A percentile compares a stretch with the other conserved stretches of the same genome.
These are phyloP conservation scores for Chaetomium olivaceum DNA, from an alignment of 2,329 filamentous ascomycete species.

Conservation along the genomic window DNA sequence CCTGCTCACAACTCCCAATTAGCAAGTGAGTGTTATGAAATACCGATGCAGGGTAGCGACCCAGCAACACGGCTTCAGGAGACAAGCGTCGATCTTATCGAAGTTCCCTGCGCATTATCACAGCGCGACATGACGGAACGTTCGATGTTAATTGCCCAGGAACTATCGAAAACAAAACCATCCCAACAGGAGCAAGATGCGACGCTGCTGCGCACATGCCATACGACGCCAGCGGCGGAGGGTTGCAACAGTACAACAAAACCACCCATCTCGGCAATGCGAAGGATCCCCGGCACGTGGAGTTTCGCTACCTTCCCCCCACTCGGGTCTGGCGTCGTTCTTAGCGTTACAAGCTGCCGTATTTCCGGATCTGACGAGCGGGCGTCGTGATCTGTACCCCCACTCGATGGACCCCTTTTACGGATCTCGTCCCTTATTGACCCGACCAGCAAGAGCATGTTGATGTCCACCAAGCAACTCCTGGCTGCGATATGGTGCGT, in stretches of 20 bases:
- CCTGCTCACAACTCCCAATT: background rate
- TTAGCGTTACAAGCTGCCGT: background rate
- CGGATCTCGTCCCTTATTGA: constrained; percentile 3
- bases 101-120: constrained; percentile 29
- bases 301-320: constrained; percentile 18
- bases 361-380: constrained; percentile 10
- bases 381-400: background rate
- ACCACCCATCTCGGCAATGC: constrained; percentile 16
- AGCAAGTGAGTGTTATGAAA: background rate
- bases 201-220: constrained; percentile 10
- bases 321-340: constrained; percentile 9
- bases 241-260: constrained; percentile 8
- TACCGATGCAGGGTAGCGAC: constrained; percentile 8
- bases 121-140: constrained; percentile 14
- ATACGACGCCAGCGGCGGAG: constrained; percentile 22
- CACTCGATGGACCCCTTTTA: background rate
- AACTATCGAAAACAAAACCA: constrained; percentile 18
- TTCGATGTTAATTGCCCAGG: constrained; percentile 23
- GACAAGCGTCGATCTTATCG: constrained; percentile 34
- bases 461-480: background rate
- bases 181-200: constrained; percentile 14
- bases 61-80: constrained; percentile 24
- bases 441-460: background rate
- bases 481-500: background rate
- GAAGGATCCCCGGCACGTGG: constrained; percentile 22